Evolutionary conservation across 257 asterid species (phyloP).

Genomic region (Solanum rostratum): DNA sequence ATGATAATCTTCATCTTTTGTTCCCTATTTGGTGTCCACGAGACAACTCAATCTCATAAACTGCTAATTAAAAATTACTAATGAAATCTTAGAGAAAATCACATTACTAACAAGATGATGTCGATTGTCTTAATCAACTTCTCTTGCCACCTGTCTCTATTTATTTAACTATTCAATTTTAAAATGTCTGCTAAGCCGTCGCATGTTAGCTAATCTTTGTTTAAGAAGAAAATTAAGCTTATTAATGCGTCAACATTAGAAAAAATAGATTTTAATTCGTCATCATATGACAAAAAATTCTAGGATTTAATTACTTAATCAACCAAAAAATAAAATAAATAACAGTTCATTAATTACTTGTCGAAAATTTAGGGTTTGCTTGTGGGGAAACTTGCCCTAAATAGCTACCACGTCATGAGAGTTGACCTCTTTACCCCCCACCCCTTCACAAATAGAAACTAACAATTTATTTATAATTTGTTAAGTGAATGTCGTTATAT

Average conservation of each 20-base stretch:
- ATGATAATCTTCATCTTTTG: constrained; percentile 5
- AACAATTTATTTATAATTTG: not conserved
- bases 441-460: not conserved
- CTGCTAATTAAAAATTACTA: not conserved
- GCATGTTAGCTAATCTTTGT: not conserved
- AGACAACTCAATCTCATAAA: constrained; percentile 13
- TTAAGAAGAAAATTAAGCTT: not conserved
- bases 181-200: not conserved
- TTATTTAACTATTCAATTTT: not conserved
- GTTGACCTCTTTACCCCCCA: constrained; percentile 9
- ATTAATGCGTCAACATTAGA: not conserved
- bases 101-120: not conserved
- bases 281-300: constrained; percentile 1
- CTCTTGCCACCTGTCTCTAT: constrained; percentile 9
- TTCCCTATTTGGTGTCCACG: constrained; percentile 20
- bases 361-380: constrained; percentile 12
- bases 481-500: constrained; percentile 11
- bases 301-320: constrained; percentile 9
- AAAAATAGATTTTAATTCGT: constrained; percentile 3
- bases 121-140: not conserved
- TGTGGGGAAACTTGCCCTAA: constrained; percentile 20
- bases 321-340: not conserved
- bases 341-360: constrained; percentile 31
- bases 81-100: not conserved
- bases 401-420: constrained; percentile 34